Percentiles rank a stretch among this genome's conserved stretches.
Conservation (phyloP, 495 filamentous ascomycete species). For the Penicillium waksmanii region DNA sequence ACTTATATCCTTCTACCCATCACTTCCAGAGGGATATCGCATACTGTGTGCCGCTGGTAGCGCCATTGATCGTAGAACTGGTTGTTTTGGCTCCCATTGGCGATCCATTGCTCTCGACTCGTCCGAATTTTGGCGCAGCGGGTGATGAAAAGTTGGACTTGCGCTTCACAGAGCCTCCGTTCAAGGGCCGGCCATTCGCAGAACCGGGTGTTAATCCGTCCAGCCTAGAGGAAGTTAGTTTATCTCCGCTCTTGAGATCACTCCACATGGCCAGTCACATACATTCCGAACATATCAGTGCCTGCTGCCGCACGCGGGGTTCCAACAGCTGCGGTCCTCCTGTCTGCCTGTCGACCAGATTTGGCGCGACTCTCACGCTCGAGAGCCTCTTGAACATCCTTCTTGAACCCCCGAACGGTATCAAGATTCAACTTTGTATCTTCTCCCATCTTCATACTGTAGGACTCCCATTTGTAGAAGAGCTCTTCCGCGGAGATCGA, state of each 20-base stretch:
- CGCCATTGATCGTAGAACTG: constrained; percentile 12
- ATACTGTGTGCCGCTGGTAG: constrained; percentile 37
- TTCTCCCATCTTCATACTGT: constrained; percentile 90
- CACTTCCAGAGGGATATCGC: constrained; percentile 13
- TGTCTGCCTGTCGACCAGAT: constrained; percentile 61
- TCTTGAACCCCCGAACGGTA: constrained; percentile 75
- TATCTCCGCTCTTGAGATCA: neutral
- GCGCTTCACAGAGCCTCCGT: constrained; percentile 61
- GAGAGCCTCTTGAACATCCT: constrained; percentile 80
- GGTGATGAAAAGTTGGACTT: constrained; percentile 65
- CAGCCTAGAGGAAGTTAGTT: constrained; percentile 53
- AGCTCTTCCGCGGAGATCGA: constrained; percentile 77
- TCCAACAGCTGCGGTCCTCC: constrained; percentile 55
- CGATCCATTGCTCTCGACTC: constrained; percentile 39
- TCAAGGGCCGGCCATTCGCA: constrained; percentile 51
- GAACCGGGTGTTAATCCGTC: constrained; percentile 78
- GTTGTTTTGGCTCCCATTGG: constrained; percentile 35
- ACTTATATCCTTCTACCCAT: neutral
- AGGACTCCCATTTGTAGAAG: constrained; percentile 97
- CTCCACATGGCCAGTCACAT: constrained; percentile 28
- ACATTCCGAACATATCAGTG: constrained; percentile 85
- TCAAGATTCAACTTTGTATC: constrained; percentile 71
- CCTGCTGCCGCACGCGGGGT: constrained; percentile 67
- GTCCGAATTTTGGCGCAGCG: constrained; percentile 53
- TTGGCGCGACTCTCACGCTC: constrained; percentile 71